These are phyloP conservation scores for Didymella sp. DNA, from an alignment of 2,329 filamentous ascomycete species.

Conservation along the genomic window DNA sequence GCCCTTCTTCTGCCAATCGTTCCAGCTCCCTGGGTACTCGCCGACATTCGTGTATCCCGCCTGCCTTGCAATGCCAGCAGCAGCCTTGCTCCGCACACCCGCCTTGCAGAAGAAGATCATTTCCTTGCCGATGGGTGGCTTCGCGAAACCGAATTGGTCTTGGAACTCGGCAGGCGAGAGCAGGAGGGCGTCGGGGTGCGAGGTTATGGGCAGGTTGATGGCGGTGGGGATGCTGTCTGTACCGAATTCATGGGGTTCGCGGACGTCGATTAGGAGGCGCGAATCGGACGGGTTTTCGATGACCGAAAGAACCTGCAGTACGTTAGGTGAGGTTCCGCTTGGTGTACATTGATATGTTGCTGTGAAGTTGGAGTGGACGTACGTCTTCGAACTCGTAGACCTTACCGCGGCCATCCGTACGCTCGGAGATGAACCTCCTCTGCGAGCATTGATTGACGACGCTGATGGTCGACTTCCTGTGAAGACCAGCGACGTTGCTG, in stretches of 20 bases:
- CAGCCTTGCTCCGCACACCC: slow-evolving; percentile 80
- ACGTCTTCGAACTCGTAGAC: slow-evolving; percentile 52
- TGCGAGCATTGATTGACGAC: slow-evolving; percentile 9
- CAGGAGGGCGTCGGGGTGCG: slow-evolving; percentile 79
- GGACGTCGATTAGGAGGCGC: slow-evolving; percentile 63
- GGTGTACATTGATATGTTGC: background rate
- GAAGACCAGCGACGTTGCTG: background rate
- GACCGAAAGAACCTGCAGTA: slow-evolving; percentile 45
- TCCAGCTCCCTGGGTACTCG: slow-evolving; percentile 78
- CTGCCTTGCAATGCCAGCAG: slow-evolving; percentile 76
- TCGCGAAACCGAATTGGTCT: slow-evolving; percentile 75
- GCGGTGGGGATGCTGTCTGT: slow-evolving; percentile 76
- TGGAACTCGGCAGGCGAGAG: slow-evolving; percentile 79
- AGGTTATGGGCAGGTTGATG: slow-evolving; percentile 81
- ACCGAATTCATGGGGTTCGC: slow-evolving; percentile 72
- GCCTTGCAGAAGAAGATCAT: slow-evolving; percentile 89
- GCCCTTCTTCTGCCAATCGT: slow-evolving; percentile 80
- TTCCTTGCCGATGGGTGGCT: slow-evolving; percentile 35
- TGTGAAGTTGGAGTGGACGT: slow-evolving; percentile 11
- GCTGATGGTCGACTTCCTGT: background rate
- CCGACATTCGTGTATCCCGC: slow-evolving; percentile 77
- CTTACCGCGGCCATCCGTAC: slow-evolving; percentile 48
- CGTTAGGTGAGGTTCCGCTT: background rate
- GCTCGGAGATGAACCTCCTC: slow-evolving; percentile 15
- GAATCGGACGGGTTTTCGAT: slow-evolving; percentile 35